These are phyloP conservation scores for Pseudoturritis turrita DNA, from an alignment of 345 rosid species.

Conservation along the genomic window DNA sequence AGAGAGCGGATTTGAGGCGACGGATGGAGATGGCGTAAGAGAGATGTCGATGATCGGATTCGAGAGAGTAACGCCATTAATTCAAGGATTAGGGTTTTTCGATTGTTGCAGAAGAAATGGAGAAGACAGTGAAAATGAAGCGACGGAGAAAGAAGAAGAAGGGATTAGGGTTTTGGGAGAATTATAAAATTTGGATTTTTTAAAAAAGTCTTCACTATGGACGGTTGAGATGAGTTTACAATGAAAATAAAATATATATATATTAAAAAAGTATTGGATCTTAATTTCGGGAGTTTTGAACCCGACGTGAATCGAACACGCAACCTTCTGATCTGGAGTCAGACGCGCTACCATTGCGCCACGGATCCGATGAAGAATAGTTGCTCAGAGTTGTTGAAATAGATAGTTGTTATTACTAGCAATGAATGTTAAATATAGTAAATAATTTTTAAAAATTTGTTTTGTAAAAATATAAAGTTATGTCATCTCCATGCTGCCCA, in stretches of 20 bases:
- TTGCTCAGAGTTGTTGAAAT: background rate
- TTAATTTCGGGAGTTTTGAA: slow-evolving; percentile 5
- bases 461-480: no score
- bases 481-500: no score
- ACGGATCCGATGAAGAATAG: slow-evolving; percentile 43
- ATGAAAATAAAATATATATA: background rate
- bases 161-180: slow-evolving; percentile 16
- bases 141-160: background rate
- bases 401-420: no score
- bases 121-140: background rate
- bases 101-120: background rate
- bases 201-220: background rate
- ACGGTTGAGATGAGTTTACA: slow-evolving; percentile 13
- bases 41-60: slow-evolving; percentile 32
- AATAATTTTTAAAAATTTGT: no score
- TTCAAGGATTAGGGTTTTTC: background rate
- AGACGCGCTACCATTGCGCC: slow-evolving; percentile 99
- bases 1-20: slow-evolving; percentile 9
- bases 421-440: no score
- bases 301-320: slow-evolving; percentile 65
- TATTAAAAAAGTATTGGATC: background rate
- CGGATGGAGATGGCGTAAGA: slow-evolving; percentile 22
- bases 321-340: slow-evolving; percentile 99
- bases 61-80: slow-evolving; percentile 47
- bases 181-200: background rate